Conservation (phyloP, 306 rosid genomes). For the Alnus rubra region DNA sequence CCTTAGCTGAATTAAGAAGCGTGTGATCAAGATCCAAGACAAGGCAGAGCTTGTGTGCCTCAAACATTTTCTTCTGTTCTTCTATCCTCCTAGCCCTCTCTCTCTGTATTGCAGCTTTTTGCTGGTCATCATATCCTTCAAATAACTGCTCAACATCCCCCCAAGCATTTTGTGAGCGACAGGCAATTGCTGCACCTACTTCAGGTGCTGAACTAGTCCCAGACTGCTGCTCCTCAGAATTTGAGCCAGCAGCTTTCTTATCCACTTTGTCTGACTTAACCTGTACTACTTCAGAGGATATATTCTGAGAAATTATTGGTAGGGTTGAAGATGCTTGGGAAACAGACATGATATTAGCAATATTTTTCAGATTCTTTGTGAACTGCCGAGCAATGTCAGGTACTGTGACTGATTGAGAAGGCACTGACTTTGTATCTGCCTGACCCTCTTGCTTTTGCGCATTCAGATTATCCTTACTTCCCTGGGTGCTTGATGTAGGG, state of each 20-base stretch:
- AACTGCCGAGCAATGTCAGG: conserved; percentile 81
- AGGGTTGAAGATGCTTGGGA: conserved; percentile 53
- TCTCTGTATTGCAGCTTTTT: conserved; percentile 91
- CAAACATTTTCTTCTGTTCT: conserved; percentile 95
- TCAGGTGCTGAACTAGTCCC: conserved; percentile 46
- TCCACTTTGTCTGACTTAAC: conserved; percentile 52
- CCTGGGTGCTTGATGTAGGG: conserved; percentile 40
- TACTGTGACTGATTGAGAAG: conserved; percentile 42
- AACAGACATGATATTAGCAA: conserved; percentile 80
- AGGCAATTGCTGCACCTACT: conserved; percentile 41
- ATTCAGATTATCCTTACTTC: conserved; percentile 47
- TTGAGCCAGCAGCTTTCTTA: conserved; percentile 40
- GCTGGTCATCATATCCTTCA: conserved; percentile 88
- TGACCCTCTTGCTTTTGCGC: conserved; percentile 54
- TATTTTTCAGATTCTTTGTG: conserved; percentile 77
- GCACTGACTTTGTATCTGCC: conserved; percentile 45
- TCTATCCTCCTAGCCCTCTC: conserved; percentile 92
- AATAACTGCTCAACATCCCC: conserved; percentile 85
- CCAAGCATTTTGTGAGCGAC: conserved; percentile 68
- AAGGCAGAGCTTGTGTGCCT: conserved; percentile 84
- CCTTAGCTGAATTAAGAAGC: conserved; percentile 99
- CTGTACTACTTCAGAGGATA: conserved; percentile 49
- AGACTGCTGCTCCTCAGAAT: conserved; percentile 45
- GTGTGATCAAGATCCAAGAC: conserved; percentile 99
- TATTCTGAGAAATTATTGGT: conserved; percentile 42